Evolutionary conservation across 352 stramenopile genomes (phyloP).

Genomic region (Globisporangium polare): DNA sequence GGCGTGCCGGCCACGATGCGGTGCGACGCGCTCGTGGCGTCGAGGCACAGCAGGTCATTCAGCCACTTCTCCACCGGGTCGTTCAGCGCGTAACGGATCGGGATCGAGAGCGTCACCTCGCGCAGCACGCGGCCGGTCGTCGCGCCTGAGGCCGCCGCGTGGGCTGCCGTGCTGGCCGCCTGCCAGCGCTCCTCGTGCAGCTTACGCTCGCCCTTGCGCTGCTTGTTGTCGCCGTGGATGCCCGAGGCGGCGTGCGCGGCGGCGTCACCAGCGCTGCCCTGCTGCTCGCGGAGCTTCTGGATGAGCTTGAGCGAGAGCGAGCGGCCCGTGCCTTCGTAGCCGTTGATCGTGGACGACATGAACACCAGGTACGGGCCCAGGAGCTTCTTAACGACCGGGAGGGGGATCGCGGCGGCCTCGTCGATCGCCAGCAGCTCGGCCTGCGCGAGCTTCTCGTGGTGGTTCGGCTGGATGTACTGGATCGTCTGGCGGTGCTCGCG

Average conservation of each 20-base stretch:
- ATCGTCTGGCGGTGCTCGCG: conserved; percentile 96
- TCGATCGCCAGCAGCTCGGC: conserved; percentile 98
- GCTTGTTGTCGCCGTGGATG: conserved; percentile 88
- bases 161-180: conserved; percentile 85
- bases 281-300: conserved; percentile 95
- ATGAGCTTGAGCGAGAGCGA: conserved; percentile 99
- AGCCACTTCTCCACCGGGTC: conserved; percentile 98
- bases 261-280: conserved; percentile 71
- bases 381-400: conserved; percentile 96
- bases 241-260: conserved; percentile 47
- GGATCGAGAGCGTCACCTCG: conserved; percentile 95
- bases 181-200: conserved; percentile 97
- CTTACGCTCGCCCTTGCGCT: conserved; percentile 95
- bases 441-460: conserved; percentile 96
- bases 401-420: conserved; percentile 99
- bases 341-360: conserved; percentile 99
- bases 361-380: conserved; percentile 97
- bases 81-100: conserved; percentile 95
- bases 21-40: conserved; percentile 79
- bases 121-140: conserved; percentile 79
- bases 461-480: conserved; percentile 94
- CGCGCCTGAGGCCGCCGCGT: conserved; percentile 39
- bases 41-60: conserved; percentile 96
- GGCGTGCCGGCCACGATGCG: conserved; percentile 92
- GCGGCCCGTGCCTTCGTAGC: conserved; percentile 99